Evolutionary conservation across 768 basidiomycete genomes (phyloP), one percentile per base, ranked within the genome.

Genomic region (Termitomyces sp.): DNA sequence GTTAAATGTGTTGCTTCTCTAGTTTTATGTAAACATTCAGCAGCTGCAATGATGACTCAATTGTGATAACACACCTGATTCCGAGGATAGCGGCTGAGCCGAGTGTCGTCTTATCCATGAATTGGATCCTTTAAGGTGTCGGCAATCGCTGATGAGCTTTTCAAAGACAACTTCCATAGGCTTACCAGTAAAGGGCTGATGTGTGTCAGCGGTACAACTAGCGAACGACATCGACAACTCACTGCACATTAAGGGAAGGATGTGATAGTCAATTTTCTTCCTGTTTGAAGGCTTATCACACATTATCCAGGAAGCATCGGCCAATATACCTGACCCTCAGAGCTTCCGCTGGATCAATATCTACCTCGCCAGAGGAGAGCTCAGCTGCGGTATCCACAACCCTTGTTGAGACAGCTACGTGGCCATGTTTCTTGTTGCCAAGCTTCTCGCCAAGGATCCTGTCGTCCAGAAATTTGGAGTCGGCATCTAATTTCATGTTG

Each of bases 81-180:
- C 88, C 88, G 44, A 90, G 75, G 59, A 89, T 87, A 1, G 87
- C 81, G 0, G 85, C 64, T 56, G 77, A 81, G 1, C 85, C 86
- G 3, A 89, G 71, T 0, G 87, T 89, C 0, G 82, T 84, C 70
- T 88, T 88, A 60, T 89, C 87, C 84, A 88, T 88, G 58, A 84
- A 88, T 64, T 89, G 86, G n/a, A 89, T 77, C 79, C 87, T 84
- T 57, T 60, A 55, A 11, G 44, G 28, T 41, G 33, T 53, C 3
- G 31, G 19, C 15, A 28, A 15, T 38, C 9, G 30, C n/a, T 11
- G 5, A n/a, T 12, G 4, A 26, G n/a, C 15, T n/a, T 28, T 9
- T 33, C 15, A 15, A 15, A 12, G n/a, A 14, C 4, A 10, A 1
- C 33, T 21, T 38, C 11, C n/a, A 8, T 23, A 12, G 23, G 23